Percentiles rank a stretch among this genome's conserved stretches.
These are phyloP conservation scores for Hibiscus mutabilis DNA, from an alignment of 345 rosid genomes.

Conservation along the genomic window DNA sequence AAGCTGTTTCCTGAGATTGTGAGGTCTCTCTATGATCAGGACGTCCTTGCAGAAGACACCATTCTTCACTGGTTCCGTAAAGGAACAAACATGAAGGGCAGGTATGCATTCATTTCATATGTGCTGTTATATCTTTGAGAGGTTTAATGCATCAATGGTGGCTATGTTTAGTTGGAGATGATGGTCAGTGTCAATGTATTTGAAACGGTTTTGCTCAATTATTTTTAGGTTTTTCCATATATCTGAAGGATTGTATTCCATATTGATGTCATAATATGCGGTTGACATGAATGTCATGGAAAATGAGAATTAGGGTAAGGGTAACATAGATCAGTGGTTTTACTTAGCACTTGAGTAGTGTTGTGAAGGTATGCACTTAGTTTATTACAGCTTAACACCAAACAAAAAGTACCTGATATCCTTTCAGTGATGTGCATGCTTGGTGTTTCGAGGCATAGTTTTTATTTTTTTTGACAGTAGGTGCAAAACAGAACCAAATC, in stretches of 20 bases:
- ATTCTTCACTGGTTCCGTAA: conserved; percentile 86
- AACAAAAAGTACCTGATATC: too few species aligned
- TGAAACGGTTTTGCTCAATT: background rate
- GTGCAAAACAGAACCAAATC: too few species aligned
- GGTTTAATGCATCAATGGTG: background rate
- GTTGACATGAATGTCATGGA: background rate
- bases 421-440: too few species aligned
- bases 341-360: background rate
- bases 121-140: background rate
- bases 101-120: conserved; percentile 34
- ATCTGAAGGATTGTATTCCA: background rate
- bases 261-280: background rate
- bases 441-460: too few species aligned
- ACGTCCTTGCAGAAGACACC: conserved; percentile 95
- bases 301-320: background rate
- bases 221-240: background rate
- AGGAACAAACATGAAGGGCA: conserved; percentile 89
- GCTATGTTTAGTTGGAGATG: background rate
- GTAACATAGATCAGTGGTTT: background rate
- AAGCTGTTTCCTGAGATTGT: conserved; percentile 90
- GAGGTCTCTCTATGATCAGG: conserved; percentile 80
- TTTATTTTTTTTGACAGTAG: too few species aligned
- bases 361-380: too few species aligned
- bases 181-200: background rate
- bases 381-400: too few species aligned